phyloP scores from a whole-genome alignment of 2,329 filamentous ascomycete genomes.

The Fusarium nurragi region DNA sequence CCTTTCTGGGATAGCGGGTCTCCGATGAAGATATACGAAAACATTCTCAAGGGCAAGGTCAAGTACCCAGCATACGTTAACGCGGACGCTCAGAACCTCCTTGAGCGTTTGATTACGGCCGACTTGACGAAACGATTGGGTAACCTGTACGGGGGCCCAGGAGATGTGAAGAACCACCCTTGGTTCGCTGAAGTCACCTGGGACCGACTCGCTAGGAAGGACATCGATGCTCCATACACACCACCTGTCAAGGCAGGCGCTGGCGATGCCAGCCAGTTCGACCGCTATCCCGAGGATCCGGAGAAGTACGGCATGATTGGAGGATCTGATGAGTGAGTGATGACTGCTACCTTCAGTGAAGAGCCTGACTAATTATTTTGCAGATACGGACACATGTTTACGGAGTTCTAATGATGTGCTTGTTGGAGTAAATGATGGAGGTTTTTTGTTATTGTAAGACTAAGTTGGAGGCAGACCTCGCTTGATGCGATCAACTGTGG shows the following conservation, averaged over 20 bases:
- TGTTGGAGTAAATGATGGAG: constrained; percentile 21
- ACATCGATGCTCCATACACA: constrained; percentile 98
- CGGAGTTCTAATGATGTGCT: constrained; percentile 68
- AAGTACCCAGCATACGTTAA: constrained; percentile 98
- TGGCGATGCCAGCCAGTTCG: constrained; percentile 96
- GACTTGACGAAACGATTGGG: constrained; percentile 95
- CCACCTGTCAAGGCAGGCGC: constrained; percentile 93
- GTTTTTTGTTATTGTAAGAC: constrained; percentile 27
- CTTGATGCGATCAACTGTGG: constrained; percentile 17
- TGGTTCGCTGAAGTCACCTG: constrained; percentile 99
- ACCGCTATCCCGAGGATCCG: constrained; percentile 96
- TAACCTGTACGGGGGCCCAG: constrained; percentile 88
- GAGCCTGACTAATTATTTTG: constrained; percentile 26
- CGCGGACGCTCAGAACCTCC: constrained; percentile 89
- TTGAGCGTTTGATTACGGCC: constrained; percentile 91
- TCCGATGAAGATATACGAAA: constrained; percentile 99
- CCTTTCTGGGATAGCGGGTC: constrained; percentile 99
- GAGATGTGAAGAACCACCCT: constrained; percentile 92
- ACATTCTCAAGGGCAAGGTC: constrained; percentile 93
- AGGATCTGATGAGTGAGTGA: constrained; percentile 83
- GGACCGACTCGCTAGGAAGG: constrained; percentile 92
- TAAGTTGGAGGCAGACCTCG: constrained; percentile 23
- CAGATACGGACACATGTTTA: constrained; percentile 79
- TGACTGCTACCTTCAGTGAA: not conserved
- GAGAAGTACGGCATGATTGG: constrained; percentile 81